These are phyloP conservation scores for Candolleomyces aberdarensis DNA, from an alignment of 768 basidiomycete species.

Conservation along the genomic window DNA sequence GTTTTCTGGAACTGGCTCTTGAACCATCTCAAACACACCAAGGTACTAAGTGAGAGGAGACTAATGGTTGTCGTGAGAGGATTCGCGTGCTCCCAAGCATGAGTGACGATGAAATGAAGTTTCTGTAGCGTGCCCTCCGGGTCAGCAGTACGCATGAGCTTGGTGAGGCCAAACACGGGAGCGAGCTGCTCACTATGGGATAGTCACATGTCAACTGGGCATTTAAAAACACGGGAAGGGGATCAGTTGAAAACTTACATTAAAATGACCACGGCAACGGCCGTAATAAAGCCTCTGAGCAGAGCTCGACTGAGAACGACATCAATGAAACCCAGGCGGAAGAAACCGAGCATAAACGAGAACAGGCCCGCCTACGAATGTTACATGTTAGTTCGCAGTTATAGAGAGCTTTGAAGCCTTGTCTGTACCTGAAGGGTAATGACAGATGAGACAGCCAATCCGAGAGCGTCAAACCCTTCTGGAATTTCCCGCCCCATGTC, in stretches of 20 bases:
- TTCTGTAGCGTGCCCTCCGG: slow-evolving; percentile 77
- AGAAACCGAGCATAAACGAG: slow-evolving; percentile 81
- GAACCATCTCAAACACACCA: slow-evolving; percentile 59
- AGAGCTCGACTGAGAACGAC: slow-evolving; percentile 89
- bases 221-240: background rate
- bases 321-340: slow-evolving; percentile 89
- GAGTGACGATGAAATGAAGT: slow-evolving; percentile 65
- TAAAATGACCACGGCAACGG: slow-evolving; percentile 81
- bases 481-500: slow-evolving; percentile 39
- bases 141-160: slow-evolving; percentile 49
- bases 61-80: slow-evolving; percentile 69
- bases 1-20: slow-evolving; percentile 58
- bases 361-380: slow-evolving; percentile 72
- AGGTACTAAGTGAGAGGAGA: slow-evolving; percentile 60
- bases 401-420: background rate
- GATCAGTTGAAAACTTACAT: slow-evolving; percentile 46
- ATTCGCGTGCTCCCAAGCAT: slow-evolving; percentile 57
- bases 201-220: background rate
- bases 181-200: slow-evolving; percentile 70
- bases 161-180: slow-evolving; percentile 82
- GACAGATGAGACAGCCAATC: slow-evolving; percentile 69
- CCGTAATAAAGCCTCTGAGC: slow-evolving; percentile 83
- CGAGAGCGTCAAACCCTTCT: slow-evolving; percentile 47
- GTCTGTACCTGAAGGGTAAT: slow-evolving; percentile 75
- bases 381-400: background rate